Evolutionary conservation across 2,329 filamentous ascomycete genomes (phyloP).

Genomic region (Rhinocladiella mackenziei): DNA sequence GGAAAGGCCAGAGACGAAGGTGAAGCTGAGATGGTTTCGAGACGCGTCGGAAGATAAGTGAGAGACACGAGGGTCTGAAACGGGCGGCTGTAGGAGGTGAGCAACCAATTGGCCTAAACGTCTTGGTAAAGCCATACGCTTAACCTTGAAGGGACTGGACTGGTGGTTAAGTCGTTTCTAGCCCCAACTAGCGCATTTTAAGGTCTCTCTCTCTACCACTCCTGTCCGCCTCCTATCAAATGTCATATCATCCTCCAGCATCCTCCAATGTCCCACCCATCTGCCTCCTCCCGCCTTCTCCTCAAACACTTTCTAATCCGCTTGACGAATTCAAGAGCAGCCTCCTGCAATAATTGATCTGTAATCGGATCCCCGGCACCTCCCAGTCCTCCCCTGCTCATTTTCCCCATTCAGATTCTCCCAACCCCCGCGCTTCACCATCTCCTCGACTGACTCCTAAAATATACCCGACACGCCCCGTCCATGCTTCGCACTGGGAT

Average conservation of each 20-base stretch:
- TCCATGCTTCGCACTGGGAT: constrained; percentile 6
- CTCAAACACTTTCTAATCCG: background rate
- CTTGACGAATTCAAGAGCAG: too few species aligned
- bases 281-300: constrained; percentile 1
- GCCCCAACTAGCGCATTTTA: constrained; percentile 4
- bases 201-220: background rate
- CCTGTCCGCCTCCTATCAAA: constrained; percentile 13
- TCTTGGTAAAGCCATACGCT: constrained; percentile 1
- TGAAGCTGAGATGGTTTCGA: constrained; percentile 28
- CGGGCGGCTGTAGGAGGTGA: constrained; percentile 14
- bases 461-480: constrained; percentile 1
- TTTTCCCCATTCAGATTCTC: too few species aligned
- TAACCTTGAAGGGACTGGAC: background rate
- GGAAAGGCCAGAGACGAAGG: constrained; percentile 14
- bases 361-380: too few species aligned
- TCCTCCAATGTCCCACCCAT: constrained; percentile 16
- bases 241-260: constrained; percentile 11
- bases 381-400: too few species aligned
- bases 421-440: constrained; percentile 4
- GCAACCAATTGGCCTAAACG: constrained; percentile 5
- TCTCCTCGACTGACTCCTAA: background rate
- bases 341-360: too few species aligned
- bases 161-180: constrained; percentile 3
- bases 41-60: constrained; percentile 17
- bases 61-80: constrained; percentile 19